Base-by-base conservation (phyloP, 2,329 filamentous ascomycete genomes). In the Chrysoporthe puriensis region DNA sequence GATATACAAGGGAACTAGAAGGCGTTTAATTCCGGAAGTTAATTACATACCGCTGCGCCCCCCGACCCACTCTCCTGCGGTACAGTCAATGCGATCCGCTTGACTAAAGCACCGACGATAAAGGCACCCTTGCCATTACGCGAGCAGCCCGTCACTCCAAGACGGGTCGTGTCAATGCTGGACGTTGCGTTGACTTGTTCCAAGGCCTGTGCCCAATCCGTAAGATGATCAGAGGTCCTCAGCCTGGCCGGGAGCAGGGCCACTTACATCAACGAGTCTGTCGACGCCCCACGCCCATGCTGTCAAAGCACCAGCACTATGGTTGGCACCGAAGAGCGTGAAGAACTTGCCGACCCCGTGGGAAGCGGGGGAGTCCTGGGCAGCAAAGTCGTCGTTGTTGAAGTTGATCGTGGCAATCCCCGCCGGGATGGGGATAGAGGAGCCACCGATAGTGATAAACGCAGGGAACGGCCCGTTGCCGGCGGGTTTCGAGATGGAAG, bases 281-380 rank as follows among this genome's bases (percentile, higher is more conserved):
- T 84, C 83, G 2, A 88, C 85, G 66, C 85, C 87, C 86, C 87
- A 90, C 9, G 86, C 85, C 88, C 88, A 90, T 36, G 88, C 86
- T 5, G 84, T 88, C 70, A 87, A 77, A 7, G 87, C 86, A 63
- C 86, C 85, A 16, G 87, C 86, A 46, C 80, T 82, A 78, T 87
- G 84, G 16, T 78, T 76, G 64, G 78, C 81, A 57, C 87, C 86
- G 72, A 88, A 88, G 5, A 90, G 79, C 58, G 83, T 83, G 77
- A 86, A 90, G 79, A 89, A 90, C 64, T 82, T 81, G 68, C 87
- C 87, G 70, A 81, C 78, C 63, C 87, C 87, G 63, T 86, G 86
- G 67, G 82, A 85, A 26, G 74, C 74, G 46, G 75, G 71, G 62
- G 76, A 78, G 14, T 73, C 73, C 77, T 90, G 86, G 26, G 80